Evolutionary conservation across 2,329 filamentous ascomycete genomes (phyloP).

Genomic region (Aspergillus sergii): DNA sequence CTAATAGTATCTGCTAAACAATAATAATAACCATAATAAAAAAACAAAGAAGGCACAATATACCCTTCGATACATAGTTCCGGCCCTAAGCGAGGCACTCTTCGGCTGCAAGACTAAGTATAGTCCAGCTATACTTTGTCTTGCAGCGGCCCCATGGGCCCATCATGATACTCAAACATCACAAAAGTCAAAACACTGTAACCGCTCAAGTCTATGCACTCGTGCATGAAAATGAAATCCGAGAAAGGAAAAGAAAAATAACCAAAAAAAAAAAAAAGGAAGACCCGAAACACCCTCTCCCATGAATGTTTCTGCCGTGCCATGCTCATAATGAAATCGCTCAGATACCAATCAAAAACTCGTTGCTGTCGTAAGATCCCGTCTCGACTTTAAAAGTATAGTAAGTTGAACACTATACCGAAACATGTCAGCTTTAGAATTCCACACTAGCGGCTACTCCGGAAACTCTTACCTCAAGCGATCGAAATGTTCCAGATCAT

Average conservation of each 20-base stretch:
- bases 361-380: constrained; percentile 3
- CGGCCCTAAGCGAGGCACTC: constrained; percentile 17
- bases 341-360: constrained; percentile 7
- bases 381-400: neutral
- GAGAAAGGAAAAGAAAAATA: constrained; percentile 13
- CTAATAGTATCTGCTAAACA: neutral
- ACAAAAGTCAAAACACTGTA: constrained; percentile 13
- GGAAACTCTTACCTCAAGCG: constrained; percentile 16
- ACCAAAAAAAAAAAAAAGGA: constrained; percentile 14
- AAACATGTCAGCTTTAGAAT: neutral
- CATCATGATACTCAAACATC: constrained; percentile 13
- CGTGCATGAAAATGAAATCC: constrained; percentile 1
- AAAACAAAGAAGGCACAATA: constrained; percentile 1
- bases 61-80: constrained; percentile 11
- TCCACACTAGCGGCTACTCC: neutral
- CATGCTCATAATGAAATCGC: constrained; percentile 12
- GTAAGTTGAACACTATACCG: neutral
- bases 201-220: constrained; percentile 3
- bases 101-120: constrained; percentile 12
- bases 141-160: constrained; percentile 17
- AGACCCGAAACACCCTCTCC: constrained; percentile 11
- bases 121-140: constrained; percentile 12
- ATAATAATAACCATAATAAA: neutral
- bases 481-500: neutral
- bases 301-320: constrained; percentile 6